Evolutionary conservation across 805 yeast genomes (phyloP), one percentile per base, ranked within the genome.

Genomic region (Candida ovalis): DNA sequence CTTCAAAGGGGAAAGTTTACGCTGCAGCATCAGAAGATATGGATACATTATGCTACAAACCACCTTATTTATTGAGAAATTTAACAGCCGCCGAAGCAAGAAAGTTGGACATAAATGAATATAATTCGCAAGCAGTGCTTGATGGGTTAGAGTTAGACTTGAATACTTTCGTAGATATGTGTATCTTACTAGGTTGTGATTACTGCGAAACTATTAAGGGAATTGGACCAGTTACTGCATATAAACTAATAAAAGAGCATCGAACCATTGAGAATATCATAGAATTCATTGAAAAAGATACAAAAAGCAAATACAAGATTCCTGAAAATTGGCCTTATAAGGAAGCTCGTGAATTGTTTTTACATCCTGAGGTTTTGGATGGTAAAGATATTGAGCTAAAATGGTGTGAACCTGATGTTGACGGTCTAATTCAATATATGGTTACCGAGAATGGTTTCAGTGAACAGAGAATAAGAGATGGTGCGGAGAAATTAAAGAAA

Each of bases 1-100:
- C 97, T 3, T 79, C 82, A 49, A 79, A 81, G 12, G 97, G 96
- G 1, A 90, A 89, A 62, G 98, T 92, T 0, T 94, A 84, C 63
- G 99, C 96, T 8, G 96, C 98, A 2, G 99, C 97, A 1, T 86
- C 96, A 5, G 99, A 94, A 66, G 99, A 94, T 80, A 94, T 94
- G 99, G 99, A 94, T 69, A 94, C 99, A 1, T 67, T 94, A 47
- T 94, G 98, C 61, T 94, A 92, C 63, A 84, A 81, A 48, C 88
- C 98, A 1, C 94, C 96, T 5, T 81, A 71, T 50, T 70, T 94
- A 46, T 73, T 94, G 51, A 78, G 99, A 55, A 96, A 94, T 64
- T 75, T 94, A 66, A 94, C 98, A 0, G 94, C 91, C 56, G 82
- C 97, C 1, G 99, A 94, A 63, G 92, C 96, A 25, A 78, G 96